phyloP scores from a whole-genome alignment of 345 rosid genomes.

The Citrus australasica region DNA sequence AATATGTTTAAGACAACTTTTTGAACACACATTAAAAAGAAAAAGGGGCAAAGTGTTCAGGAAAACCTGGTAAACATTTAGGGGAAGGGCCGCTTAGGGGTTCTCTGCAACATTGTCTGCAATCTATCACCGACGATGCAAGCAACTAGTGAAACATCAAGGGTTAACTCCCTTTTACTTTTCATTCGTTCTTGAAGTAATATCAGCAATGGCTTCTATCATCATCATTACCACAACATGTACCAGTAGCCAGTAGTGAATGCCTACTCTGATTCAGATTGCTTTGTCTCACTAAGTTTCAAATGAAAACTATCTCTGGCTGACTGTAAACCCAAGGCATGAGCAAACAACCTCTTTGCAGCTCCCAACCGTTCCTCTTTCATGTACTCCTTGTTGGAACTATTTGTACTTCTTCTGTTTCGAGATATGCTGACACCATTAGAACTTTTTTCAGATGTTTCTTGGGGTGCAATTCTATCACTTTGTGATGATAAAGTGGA shows the following conservation, averaged over 20 bases:
- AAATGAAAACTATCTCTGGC: conserved; percentile 25
- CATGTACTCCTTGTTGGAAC: conserved; percentile 32
- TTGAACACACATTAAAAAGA: neutral
- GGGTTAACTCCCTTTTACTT: neutral
- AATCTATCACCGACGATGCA: neutral
- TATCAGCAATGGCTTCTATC: neutral
- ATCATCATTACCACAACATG: neutral
- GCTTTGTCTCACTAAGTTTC: conserved; percentile 28
- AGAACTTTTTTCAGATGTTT: conserved; percentile 19
- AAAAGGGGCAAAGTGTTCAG: neutral
- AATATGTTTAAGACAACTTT: neutral
- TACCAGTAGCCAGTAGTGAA: neutral
- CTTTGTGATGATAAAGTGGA: conserved; percentile 9
- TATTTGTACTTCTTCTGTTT: conserved; percentile 20
- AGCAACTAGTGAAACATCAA: neutral
- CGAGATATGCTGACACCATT: conserved; percentile 9
- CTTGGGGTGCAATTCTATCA: conserved; percentile 20
- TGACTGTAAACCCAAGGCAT: conserved; percentile 52
- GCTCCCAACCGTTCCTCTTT: conserved; percentile 55
- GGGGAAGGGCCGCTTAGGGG: neutral
- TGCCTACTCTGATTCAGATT: conserved; percentile 8
- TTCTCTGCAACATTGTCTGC: neutral
- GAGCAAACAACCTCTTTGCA: conserved; percentile 65
- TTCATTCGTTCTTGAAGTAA: neutral
- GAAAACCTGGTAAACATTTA: neutral